Evolutionary conservation across 2,329 filamentous ascomycete species (phyloP).

Genomic region (Ophiocordyceps unilateralis): DNA sequence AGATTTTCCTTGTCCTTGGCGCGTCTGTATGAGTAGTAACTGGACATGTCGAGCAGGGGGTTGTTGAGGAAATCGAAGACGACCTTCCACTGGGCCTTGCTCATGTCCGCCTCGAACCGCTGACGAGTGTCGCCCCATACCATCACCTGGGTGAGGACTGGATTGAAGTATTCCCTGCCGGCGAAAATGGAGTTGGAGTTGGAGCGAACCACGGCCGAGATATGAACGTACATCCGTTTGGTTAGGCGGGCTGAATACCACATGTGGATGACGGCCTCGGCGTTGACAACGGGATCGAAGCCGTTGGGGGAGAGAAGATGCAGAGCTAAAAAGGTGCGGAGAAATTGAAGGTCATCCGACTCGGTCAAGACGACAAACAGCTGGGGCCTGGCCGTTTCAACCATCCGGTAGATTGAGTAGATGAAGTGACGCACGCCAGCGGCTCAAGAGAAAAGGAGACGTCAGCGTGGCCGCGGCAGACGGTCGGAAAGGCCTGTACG

Average conservation of each 20-base stretch:
- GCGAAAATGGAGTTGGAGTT: background rate
- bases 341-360: background rate
- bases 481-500: background rate
- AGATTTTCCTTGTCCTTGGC: background rate
- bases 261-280: slow-evolving; percentile 9
- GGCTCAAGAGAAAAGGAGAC: slow-evolving; percentile 2
- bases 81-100: no score
- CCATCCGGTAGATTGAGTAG: slow-evolving; percentile 8
- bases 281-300: slow-evolving; percentile 5
- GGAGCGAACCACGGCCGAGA: slow-evolving; percentile 2
- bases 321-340: slow-evolving; percentile 3
- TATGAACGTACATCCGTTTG: slow-evolving; percentile 1
- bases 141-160: background rate
- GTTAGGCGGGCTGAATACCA: slow-evolving; percentile 11
- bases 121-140: no score
- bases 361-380: slow-evolving; percentile 6
- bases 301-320: slow-evolving; percentile 3
- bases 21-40: no score
- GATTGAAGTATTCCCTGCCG: background rate
- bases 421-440: slow-evolving; percentile 9
- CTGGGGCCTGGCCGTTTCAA: slow-evolving; percentile 4
- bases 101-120: no score
- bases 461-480: background rate
- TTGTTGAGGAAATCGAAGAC: no score
- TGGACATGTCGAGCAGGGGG: no score